Conservation (phyloP, 805 yeast genomes). For the Isabelozyma pseudorhagii region DNA sequence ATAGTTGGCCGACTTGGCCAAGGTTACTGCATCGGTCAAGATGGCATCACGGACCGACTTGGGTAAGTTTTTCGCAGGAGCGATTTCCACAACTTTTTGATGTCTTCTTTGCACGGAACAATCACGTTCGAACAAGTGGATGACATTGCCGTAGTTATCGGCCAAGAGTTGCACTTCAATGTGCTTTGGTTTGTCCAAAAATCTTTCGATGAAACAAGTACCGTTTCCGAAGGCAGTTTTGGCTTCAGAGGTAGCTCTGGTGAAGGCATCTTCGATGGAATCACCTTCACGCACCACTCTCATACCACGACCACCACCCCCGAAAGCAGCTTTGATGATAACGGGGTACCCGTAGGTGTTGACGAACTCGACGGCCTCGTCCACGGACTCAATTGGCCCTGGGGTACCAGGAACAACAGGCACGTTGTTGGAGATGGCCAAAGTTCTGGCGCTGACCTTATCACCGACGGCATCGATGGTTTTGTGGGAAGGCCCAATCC, state of each 20-base stretch:
- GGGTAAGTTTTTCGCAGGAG: conserved; percentile 93
- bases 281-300: conserved; percentile 98
- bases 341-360: conserved; percentile 89
- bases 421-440: conserved; percentile 78
- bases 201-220: conserved; percentile 95
- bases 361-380: conserved; percentile 79
- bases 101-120: conserved; percentile 99
- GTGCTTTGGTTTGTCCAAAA: conserved; percentile 93
- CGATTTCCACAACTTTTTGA: conserved; percentile 97
- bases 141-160: conserved; percentile 89
- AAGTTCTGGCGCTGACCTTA: conserved; percentile 88
- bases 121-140: conserved; percentile 95
- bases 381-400: conserved; percentile 84
- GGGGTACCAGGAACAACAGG: conserved; percentile 98
- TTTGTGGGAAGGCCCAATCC: conserved; percentile 90
- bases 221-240: conserved; percentile 96
- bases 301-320: conserved; percentile 99
- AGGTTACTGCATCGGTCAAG: conserved; percentile 88
- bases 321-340: conserved; percentile 96
- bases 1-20: conserved; percentile 86
- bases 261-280: conserved; percentile 84
- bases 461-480: conserved; percentile 96
- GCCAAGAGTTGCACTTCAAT: conserved; percentile 96
- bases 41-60: conserved; percentile 83
- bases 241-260: conserved; percentile 93